Percentiles rank a stretch among this genome's conserved stretches.
These are phyloP conservation scores for Orbilia blumenaviensis DNA, from an alignment of 2,329 filamentous ascomycete genomes.

Conservation along the genomic window DNA sequence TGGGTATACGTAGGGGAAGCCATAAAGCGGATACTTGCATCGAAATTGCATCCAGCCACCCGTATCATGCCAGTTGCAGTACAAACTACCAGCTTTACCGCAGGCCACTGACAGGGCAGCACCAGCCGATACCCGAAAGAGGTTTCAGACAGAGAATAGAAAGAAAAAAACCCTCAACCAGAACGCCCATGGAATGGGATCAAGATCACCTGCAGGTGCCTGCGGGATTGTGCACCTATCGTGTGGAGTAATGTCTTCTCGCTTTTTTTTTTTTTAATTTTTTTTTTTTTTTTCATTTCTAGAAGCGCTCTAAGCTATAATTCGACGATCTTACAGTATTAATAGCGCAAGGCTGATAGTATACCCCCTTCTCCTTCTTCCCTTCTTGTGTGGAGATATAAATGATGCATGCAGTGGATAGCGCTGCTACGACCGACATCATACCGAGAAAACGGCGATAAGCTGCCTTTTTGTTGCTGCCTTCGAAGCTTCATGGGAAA, in stretches of 20 bases:
- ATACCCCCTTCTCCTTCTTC: not conserved
- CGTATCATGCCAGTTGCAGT: slow-evolving; percentile 24
- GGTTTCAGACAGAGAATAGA: too few species aligned
- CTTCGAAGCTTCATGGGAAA: not conserved
- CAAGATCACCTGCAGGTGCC: slow-evolving; percentile 1
- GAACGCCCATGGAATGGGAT: not conserved
- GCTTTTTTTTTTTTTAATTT: too few species aligned
- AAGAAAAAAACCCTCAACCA: slow-evolving; percentile 15
- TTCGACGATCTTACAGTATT: slow-evolving; percentile 17
- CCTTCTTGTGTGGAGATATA: not conserved
- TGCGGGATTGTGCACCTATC: not conserved
- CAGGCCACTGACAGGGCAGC: too few species aligned
- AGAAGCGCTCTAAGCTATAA: slow-evolving; percentile 41
- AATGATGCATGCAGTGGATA: slow-evolving; percentile 5
- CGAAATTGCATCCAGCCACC: slow-evolving; percentile 22
- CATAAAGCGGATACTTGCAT: slow-evolving; percentile 2
- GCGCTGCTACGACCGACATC: slow-evolving; percentile 4
- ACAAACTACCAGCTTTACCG: not conserved
- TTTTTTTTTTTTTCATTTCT: slow-evolving; percentile 23
- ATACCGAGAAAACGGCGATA: slow-evolving; percentile 10
- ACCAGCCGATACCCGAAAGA: slow-evolving; percentile 40
- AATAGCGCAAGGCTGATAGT: slow-evolving; percentile 47
- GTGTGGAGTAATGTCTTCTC: slow-evolving; percentile 1
- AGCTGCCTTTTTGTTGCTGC: slow-evolving; percentile 8
- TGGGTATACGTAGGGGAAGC: not conserved